Evolutionary conservation across 331 rosid genomes (phyloP).

Genomic region (Telfairia occidentalis): DNA sequence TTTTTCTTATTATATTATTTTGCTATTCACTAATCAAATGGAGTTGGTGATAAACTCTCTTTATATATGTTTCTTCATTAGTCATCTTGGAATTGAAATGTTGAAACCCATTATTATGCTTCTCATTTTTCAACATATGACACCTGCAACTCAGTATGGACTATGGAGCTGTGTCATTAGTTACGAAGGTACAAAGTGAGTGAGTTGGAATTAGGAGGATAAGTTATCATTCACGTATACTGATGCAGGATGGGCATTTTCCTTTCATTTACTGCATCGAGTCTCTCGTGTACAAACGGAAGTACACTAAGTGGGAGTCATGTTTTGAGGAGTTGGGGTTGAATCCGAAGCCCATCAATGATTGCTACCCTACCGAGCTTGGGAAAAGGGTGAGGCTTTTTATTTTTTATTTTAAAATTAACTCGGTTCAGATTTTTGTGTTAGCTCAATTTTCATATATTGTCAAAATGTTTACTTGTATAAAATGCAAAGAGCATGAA

Average conservation of each 20-base stretch:
- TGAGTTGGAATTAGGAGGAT: not conserved
- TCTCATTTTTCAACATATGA: not conserved
- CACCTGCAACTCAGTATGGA: not conserved
- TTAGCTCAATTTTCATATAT: not conserved
- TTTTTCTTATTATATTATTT: not conserved
- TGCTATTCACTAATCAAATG: not conserved
- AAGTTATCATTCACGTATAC: not conserved
- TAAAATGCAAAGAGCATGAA: not conserved
- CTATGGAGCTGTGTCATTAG: not conserved
- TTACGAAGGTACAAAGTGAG: not conserved
- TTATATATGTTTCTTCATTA: not conserved
- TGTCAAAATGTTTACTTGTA: not conserved
- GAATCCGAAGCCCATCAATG: conserved; percentile 42
- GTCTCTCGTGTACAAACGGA: conserved; percentile 25
- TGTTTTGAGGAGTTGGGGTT: conserved; percentile 55
- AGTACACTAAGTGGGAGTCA: conserved; percentile 45
- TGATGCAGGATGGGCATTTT: conserved; percentile 58
- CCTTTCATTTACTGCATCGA: conserved; percentile 71
- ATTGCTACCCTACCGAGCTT: conserved; percentile 45
- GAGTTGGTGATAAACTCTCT: not conserved
- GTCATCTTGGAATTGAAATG: not conserved
- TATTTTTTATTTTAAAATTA: not conserved
- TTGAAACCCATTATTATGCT: not conserved
- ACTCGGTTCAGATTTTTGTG: not conserved
- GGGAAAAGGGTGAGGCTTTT: conserved; percentile 61